These are phyloP conservation scores for Globisporangium okanoganense DNA, from an alignment of 352 stramenopile species.

Conservation along the genomic window DNA sequence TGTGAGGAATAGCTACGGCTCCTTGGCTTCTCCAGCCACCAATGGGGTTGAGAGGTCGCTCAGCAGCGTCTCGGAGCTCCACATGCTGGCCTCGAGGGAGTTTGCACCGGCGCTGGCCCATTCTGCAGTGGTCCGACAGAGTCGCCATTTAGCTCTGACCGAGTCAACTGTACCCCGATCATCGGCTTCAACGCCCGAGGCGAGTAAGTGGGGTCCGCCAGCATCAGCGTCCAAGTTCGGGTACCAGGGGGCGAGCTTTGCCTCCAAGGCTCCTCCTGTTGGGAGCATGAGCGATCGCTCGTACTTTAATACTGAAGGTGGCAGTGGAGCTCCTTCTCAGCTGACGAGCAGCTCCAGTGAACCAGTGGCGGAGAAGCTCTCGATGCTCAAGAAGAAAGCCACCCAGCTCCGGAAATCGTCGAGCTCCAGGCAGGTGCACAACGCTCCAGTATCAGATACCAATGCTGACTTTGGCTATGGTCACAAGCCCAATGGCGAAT, in stretches of 20 bases:
- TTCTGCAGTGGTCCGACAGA: not conserved
- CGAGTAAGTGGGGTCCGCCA: not conserved
- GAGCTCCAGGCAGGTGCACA: slow-evolving; percentile 33
- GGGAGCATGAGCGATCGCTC: slow-evolving; percentile 41
- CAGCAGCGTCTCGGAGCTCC: slow-evolving; percentile 34
- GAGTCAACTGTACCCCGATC: not conserved
- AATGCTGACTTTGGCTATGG: not conserved
- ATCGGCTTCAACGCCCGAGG: not conserved
- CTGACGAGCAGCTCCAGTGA: not conserved
- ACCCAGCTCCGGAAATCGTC: slow-evolving; percentile 38
- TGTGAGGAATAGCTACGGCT: slow-evolving; percentile 4
- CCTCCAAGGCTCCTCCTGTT: not conserved
- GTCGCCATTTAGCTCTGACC: not conserved
- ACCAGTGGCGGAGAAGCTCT: slow-evolving; percentile 35
- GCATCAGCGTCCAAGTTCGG: not conserved
- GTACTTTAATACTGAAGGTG: slow-evolving; percentile 19
- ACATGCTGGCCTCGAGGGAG: slow-evolving; percentile 24
- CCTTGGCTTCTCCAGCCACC: not conserved
- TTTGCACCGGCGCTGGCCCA: not conserved
- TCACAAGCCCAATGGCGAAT: not conserved
- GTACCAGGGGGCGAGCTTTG: not conserved
- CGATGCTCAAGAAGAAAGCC: slow-evolving; percentile 58
- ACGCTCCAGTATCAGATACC: not conserved
- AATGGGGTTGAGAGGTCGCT: slow-evolving; percentile 29
- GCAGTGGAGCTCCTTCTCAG: not conserved